Evolutionary conservation across 1,284 basidiomycete species (phyloP), one percentile per base, ranked within the genome.

Genomic region (Acaromyces ingoldii): DNA sequence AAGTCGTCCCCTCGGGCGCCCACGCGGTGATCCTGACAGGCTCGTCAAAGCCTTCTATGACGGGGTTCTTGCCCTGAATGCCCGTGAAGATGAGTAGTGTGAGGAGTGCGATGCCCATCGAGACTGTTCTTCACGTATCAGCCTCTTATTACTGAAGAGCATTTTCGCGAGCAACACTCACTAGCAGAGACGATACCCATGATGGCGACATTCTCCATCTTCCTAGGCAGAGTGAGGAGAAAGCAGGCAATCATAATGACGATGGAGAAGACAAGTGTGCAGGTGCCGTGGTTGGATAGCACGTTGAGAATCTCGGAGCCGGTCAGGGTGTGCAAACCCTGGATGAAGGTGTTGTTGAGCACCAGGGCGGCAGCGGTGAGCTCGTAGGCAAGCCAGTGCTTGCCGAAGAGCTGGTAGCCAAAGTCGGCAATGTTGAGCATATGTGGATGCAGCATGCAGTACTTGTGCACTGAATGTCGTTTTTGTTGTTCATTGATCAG

Each of bases 341-440:
- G 38, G 34, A 55, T 34, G 34, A 53, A 53, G 36, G 19, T 29
- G 30, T 71, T 71, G 67, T 72, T 72, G 53, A 69, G 58, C 13
- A 65, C 40, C 37, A 72, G 63, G 1, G 61, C 60, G 24, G 63
- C 28, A 2, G 61, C 66, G 1, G 66, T 64, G 22, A 79, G 66
- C 46, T 80, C 79, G 71, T 82, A 83, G 6, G 79, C 81, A 33
- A 78, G 56, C 44, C 79, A 61, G 2, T 77, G 78, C 34, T 78
- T 79, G 26, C 81, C 80, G 56, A 80, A 81, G 36, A 85, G 78
- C 33, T 80, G 76, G 26, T 78, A 78, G 2, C 83, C 83, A 28
- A 85, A 82, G 60, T 85, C 84, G 67, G 82, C 84, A 25, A 85
- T 82, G 62, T 85, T 81, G n/a, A 79, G 78, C 10, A 65, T 47